Evolutionary conservation across 495 filamentous ascomycete genomes (phyloP).

Genomic region (Sordaria brevicollis): DNA sequence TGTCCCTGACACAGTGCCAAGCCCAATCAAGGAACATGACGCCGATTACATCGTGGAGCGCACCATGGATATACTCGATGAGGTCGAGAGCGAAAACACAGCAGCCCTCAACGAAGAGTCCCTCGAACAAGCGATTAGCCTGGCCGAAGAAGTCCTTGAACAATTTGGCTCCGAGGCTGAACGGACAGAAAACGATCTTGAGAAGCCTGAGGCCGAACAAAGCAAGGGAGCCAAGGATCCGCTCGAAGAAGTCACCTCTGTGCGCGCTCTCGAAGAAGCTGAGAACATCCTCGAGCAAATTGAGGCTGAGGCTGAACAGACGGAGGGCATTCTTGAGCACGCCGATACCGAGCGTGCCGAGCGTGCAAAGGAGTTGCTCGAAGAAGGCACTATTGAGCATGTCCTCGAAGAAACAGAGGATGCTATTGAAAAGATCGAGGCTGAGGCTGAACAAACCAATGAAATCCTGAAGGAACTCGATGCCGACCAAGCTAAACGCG

Average conservation of each 20-base stretch:
- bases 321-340: neutral
- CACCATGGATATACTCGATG: neutral
- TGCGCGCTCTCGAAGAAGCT: too few species aligned
- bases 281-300: too few species aligned
- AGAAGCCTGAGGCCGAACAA: neutral
- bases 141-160: neutral
- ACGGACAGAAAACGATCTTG: neutral
- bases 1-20: neutral
- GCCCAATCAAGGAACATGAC: neutral
- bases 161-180: neutral
- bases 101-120: neutral
- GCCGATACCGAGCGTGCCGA: neutral
- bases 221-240: neutral
- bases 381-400: neutral
- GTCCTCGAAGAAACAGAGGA: neutral
- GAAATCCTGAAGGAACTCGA: neutral
- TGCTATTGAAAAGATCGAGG: neutral
- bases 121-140: neutral
- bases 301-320: too few species aligned
- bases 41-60: neutral
- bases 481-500: neutral
- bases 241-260: neutral
- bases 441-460: neutral
- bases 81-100: neutral
- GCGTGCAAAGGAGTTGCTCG: neutral